Conservation (phyloP, 139 green algal species). For the Ostreobium quekettii region DNA sequence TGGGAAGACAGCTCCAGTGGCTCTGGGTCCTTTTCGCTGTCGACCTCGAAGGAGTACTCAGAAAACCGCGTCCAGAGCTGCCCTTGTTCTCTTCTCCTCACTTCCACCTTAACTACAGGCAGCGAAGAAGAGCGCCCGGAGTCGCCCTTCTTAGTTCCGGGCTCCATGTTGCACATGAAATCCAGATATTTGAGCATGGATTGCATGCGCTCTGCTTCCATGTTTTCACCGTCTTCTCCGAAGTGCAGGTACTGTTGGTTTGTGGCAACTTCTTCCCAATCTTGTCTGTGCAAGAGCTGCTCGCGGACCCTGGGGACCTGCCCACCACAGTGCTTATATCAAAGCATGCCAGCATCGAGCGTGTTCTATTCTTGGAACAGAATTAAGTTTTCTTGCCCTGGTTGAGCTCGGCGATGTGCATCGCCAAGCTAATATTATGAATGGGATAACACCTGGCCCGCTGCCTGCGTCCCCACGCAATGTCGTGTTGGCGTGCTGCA, state of each 20-base stretch:
- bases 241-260: slow-evolving; percentile 14
- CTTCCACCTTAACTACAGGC: too few relatives aligned
- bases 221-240: not conserved
- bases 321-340: slow-evolving; percentile 5
- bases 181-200: slow-evolving; percentile 7
- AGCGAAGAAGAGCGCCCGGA: too few relatives aligned
- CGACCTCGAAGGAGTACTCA: slow-evolving; percentile 23
- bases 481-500: too few relatives aligned
- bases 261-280: slow-evolving; percentile 43
- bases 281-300: slow-evolving; percentile 30
- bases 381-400: not conserved
- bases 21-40: slow-evolving; percentile 24
- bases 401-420: not conserved
- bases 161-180: slow-evolving; percentile 13
- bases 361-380: not conserved
- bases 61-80: slow-evolving; percentile 26
- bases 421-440: not conserved
- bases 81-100: not conserved
- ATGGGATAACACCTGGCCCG: too few relatives aligned
- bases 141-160: not conserved
- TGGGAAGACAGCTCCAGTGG: slow-evolving; percentile 18
- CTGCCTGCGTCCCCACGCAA: too few relatives aligned
- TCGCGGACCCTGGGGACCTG: slow-evolving; percentile 49
- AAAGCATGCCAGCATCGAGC: not conserved
- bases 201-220: not conserved